Evolutionary conservation across 371 early-diverging fungal genomes (phyloP).

Genomic region (Mortierella sp.): DNA sequence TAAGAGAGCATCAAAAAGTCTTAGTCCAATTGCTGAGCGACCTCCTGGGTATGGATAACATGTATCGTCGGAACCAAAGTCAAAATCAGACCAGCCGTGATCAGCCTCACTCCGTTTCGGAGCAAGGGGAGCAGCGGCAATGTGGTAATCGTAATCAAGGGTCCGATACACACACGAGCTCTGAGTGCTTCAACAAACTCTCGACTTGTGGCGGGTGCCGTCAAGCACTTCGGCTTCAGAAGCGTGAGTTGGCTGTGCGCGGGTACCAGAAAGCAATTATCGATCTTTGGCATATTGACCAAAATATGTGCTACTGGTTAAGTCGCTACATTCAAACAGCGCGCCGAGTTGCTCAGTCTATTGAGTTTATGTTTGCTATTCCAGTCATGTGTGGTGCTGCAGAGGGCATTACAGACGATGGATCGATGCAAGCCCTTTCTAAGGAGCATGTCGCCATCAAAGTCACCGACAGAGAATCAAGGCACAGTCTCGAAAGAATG

Average conservation of each 20-base stretch:
- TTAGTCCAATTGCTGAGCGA: conserved; percentile 17
- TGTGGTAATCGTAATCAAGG: background rate
- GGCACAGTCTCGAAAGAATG: conserved; percentile 10
- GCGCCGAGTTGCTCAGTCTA: conserved; percentile 8
- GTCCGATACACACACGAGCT: no score
- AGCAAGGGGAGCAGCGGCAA: background rate
- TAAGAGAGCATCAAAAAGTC: conserved; percentile 33
- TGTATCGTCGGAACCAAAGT: background rate
- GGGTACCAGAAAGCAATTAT: conserved; percentile 18
- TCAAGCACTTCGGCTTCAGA: conserved; percentile 5
- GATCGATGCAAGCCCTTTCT: background rate
- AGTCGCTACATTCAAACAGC: conserved; percentile 27
- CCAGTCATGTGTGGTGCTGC: background rate
- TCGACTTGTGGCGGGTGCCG: background rate
- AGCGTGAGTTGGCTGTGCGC: background rate
- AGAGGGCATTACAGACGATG: no score
- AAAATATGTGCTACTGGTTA: conserved; percentile 30
- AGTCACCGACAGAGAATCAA: background rate
- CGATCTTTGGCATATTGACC: conserved; percentile 23
- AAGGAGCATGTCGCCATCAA: background rate
- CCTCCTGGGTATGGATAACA: conserved; percentile 9
- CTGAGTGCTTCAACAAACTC: background rate
- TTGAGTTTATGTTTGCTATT: conserved; percentile 12
- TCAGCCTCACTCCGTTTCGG: background rate
- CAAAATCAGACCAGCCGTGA: no score